Evolutionary conservation across 1,284 basidiomycete genomes (phyloP).

Genomic region (Cystobasidium sp.): DNA sequence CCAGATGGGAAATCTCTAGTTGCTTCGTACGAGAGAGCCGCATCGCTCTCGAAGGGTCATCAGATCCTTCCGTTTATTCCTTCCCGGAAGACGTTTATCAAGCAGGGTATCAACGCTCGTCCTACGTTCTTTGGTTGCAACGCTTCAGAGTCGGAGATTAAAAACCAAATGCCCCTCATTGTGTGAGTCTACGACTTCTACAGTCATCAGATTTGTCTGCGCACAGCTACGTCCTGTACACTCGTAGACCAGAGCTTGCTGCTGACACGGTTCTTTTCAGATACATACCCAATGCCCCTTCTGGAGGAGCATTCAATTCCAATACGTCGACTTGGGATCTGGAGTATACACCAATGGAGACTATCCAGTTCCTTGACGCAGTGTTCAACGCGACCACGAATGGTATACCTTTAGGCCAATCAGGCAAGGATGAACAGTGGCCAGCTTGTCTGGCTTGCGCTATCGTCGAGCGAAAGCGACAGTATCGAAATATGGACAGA

Average conservation of each 20-base stretch:
- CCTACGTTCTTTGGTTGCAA: slow-evolving; percentile 78
- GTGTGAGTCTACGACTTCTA: slow-evolving; percentile 50
- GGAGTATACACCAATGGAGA: slow-evolving; percentile 54
- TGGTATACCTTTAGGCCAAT: slow-evolving; percentile 22
- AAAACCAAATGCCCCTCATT: slow-evolving; percentile 49
- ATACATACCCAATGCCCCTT: slow-evolving; percentile 52
- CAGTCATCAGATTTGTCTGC: neutral
- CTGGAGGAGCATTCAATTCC: slow-evolving; percentile 49
- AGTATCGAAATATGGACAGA: slow-evolving; percentile 51
- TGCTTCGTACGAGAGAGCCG: slow-evolving; percentile 54
- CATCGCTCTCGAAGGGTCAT: slow-evolving; percentile 41
- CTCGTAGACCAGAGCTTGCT: neutral
- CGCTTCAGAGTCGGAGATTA: slow-evolving; percentile 55
- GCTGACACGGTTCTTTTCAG: neutral
- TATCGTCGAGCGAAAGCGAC: slow-evolving; percentile 58
- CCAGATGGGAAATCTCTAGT: slow-evolving; percentile 65
- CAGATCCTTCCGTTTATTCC: slow-evolving; percentile 52
- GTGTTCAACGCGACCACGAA: slow-evolving; percentile 43
- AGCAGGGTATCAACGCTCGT: slow-evolving; percentile 69
- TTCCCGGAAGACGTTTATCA: slow-evolving; percentile 63
- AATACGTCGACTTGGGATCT: slow-evolving; percentile 57
- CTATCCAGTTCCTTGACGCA: slow-evolving; percentile 47
- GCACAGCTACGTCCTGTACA: slow-evolving; percentile 32
- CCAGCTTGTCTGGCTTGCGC: slow-evolving; percentile 60
- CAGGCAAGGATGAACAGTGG: slow-evolving; percentile 54